Percentiles rank a stretch among this genome's conserved stretches.
Evolutionary conservation across 805 yeast species (phyloP).

Genomic region (Wickerhamiella shivajii): DNA sequence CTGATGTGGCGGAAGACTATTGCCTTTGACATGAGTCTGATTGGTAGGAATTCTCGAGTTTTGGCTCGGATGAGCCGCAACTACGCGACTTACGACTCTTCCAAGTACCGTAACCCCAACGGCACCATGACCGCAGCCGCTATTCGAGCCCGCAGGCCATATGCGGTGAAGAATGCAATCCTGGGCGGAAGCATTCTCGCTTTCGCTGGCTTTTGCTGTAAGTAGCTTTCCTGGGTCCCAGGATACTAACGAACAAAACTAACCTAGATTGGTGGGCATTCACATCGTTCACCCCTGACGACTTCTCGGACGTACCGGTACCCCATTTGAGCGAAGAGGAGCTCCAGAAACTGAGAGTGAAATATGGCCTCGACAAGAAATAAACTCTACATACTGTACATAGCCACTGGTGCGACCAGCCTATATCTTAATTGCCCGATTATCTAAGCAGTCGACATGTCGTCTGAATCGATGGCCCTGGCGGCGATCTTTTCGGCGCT

Average conservation of each 20-base stretch:
- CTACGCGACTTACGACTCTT: constrained; percentile 5
- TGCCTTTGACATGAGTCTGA: no score
- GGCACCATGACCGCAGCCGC: constrained; percentile 89
- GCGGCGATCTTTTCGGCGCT: constrained; percentile 20
- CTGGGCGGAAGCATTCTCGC: constrained; percentile 44
- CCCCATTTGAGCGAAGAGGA: constrained; percentile 82
- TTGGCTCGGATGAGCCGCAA: no score
- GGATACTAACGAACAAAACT: not conserved
- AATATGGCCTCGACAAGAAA: constrained; percentile 37
- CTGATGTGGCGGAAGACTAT: no score
- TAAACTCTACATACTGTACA: not conserved
- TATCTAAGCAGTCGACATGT: constrained; percentile 11
- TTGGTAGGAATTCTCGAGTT: no score
- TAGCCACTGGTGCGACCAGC: not conserved
- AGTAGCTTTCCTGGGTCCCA: constrained; percentile 18
- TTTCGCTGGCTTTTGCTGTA: constrained; percentile 56
- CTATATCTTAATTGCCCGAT: not conserved
- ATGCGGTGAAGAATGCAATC: constrained; percentile 59
- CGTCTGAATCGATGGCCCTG: constrained; percentile 20
- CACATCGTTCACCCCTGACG: constrained; percentile 38
- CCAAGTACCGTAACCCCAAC: constrained; percentile 44
- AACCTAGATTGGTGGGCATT: constrained; percentile 20
- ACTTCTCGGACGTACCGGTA: constrained; percentile 80
- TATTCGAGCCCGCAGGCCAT: constrained; percentile 79
- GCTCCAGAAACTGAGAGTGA: constrained; percentile 53